These are phyloP conservation scores for Stephania cephalantha DNA, from an alignment of 164 flowering plant genomes.

Conservation along the genomic window DNA sequence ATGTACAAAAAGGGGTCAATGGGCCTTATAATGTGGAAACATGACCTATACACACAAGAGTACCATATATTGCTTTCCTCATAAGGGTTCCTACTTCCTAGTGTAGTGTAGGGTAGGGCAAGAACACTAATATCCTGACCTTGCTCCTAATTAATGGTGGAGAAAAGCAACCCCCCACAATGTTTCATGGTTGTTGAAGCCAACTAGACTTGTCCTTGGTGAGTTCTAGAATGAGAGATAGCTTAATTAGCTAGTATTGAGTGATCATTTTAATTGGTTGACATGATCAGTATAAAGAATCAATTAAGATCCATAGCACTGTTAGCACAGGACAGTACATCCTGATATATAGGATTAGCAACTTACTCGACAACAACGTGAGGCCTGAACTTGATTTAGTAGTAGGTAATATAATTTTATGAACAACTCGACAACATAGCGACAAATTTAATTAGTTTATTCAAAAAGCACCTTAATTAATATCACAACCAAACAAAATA, in stretches of 20 bases:
- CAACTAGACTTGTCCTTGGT: not conserved
- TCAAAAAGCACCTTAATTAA: too few species aligned
- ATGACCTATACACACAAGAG: not conserved
- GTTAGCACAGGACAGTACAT: too few species aligned
- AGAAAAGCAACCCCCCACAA: not conserved
- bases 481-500: too few species aligned
- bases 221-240: not conserved
- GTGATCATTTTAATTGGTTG: not conserved
- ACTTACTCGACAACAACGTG: too few species aligned
- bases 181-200: not conserved
- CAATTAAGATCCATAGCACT: too few species aligned
- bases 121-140: not conserved
- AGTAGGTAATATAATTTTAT: too few species aligned
- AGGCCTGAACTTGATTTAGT: too few species aligned
- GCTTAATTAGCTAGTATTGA: not conserved
- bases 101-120: not conserved
- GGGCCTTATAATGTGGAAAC: slow-evolving; percentile 2
- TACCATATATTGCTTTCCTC: not conserved
- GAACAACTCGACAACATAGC: too few species aligned
- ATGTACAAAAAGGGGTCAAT: not conserved
- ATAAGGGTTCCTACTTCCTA: not conserved
- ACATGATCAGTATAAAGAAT: not conserved
- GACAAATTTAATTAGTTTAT: too few species aligned
- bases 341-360: too few species aligned
- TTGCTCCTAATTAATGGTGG: not conserved